Conservation (phyloP, 441 rosid genomes). For the Erodium moschatum region DNA sequence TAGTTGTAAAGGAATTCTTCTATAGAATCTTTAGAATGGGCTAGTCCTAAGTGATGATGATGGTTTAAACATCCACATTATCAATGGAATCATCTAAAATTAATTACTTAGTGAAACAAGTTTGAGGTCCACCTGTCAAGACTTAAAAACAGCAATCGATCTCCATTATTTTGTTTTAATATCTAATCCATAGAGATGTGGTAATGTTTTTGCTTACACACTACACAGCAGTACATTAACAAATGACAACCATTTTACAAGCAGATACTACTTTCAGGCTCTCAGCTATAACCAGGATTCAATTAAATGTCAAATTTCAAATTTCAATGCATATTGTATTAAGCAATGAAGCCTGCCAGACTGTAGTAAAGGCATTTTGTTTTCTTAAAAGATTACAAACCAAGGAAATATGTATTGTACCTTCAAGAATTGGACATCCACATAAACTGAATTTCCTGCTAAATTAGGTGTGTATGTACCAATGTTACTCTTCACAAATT, state of each 20-base stretch:
- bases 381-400: not conserved
- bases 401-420: constrained; percentile 22
- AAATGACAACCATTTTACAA: not conserved
- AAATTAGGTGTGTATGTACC: constrained; percentile 52
- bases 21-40: no score
- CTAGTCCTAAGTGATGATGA: not conserved
- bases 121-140: not conserved
- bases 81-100: not conserved
- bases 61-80: not conserved
- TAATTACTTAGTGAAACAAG: not conserved
- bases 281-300: not conserved
- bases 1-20: no score
- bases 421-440: constrained; percentile 67
- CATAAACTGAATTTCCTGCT: constrained; percentile 82
- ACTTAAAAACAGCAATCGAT: not conserved
- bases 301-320: not conserved
- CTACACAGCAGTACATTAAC: not conserved
- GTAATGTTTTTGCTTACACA: not conserved
- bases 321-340: not conserved
- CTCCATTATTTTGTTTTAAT: not conserved
- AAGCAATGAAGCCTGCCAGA: not conserved
- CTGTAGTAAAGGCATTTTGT: not conserved
- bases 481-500: constrained; percentile 60
- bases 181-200: not conserved
- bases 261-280: not conserved